These are phyloP conservation scores for Ambrosia trifida DNA, from an alignment of 129 eudicot genomes.

Conservation along the genomic window DNA sequence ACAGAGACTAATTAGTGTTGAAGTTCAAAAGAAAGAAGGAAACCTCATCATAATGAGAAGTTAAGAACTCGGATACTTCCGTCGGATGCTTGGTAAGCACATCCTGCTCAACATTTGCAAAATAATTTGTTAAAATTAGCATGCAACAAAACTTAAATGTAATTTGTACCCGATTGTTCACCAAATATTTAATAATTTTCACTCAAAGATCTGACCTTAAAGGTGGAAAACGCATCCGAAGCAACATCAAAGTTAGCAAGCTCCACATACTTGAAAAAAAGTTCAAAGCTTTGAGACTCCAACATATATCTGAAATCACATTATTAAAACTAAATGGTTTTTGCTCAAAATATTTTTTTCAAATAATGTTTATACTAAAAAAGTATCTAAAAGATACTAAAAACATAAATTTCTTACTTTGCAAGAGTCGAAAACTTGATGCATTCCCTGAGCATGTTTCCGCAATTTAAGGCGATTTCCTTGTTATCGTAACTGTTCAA, in stretches of 20 bases:
- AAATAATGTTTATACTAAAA: too few species aligned
- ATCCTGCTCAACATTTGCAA: conserved; percentile 53
- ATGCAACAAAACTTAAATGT: conserved; percentile 17
- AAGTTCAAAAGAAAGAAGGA: conserved; percentile 20
- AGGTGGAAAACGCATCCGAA: conserved; percentile 95
- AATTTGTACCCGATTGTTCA: neutral
- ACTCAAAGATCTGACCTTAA: conserved; percentile 68
- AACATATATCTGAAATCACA: conserved; percentile 72
- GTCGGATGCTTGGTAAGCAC: conserved; percentile 76
- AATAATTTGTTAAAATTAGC: conserved; percentile 29
- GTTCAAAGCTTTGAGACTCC: conserved; percentile 93
- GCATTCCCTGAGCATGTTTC: conserved; percentile 96
- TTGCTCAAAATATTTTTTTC: neutral
- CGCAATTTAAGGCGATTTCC: conserved; percentile 90
- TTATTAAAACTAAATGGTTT: conserved; percentile 15
- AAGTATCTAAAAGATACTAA: conserved; percentile 13
- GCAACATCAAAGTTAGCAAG: conserved; percentile 92
- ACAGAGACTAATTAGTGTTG: too few species aligned
- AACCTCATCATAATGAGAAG: conserved; percentile 81
- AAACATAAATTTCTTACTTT: conserved; percentile 61
- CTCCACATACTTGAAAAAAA: conserved; percentile 90
- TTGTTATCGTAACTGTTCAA: conserved; percentile 91
- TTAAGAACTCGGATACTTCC: conserved; percentile 73
- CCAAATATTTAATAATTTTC: conserved; percentile 18
- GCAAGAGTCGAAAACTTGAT: conserved; percentile 86